These are phyloP conservation scores for Euphorbia schlechtendalii DNA, from an alignment of 441 rosid genomes.

Conservation along the genomic window DNA sequence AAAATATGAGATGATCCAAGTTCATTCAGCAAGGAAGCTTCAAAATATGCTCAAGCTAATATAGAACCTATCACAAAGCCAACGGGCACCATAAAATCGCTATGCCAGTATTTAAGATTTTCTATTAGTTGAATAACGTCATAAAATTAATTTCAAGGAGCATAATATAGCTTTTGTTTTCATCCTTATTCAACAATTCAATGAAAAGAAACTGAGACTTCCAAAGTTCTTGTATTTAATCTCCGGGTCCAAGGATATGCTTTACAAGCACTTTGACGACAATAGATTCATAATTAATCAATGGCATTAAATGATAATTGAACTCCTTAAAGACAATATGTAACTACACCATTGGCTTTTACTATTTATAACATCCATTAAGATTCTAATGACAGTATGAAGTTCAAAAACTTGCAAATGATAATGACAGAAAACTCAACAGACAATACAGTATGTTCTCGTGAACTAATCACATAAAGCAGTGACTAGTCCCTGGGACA, in stretches of 20 bases:
- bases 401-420: slow-evolving; percentile 2
- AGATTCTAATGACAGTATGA: neutral
- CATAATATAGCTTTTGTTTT: neutral
- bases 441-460: neutral
- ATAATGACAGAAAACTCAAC: neutral
- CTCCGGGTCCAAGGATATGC: neutral
- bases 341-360: neutral
- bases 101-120: no score
- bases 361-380: slow-evolving; percentile 2
- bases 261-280: neutral
- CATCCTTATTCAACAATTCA: neutral
- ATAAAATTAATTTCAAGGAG: neutral
- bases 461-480: neutral
- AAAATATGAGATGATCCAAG: slow-evolving; percentile 4
- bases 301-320: neutral
- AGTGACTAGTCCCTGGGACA: neutral
- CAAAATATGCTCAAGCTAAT: neutral
- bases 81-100: no score
- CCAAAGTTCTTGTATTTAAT: neutral
- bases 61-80: neutral
- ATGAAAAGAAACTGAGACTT: neutral
- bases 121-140: neutral
- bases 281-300: neutral
- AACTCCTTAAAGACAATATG: slow-evolving; percentile 2
- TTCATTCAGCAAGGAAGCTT: slow-evolving; percentile 20